These are phyloP conservation scores for Colletotrichum sp. DNA, from an alignment of 2,329 filamentous ascomycete species.

Conservation along the genomic window DNA sequence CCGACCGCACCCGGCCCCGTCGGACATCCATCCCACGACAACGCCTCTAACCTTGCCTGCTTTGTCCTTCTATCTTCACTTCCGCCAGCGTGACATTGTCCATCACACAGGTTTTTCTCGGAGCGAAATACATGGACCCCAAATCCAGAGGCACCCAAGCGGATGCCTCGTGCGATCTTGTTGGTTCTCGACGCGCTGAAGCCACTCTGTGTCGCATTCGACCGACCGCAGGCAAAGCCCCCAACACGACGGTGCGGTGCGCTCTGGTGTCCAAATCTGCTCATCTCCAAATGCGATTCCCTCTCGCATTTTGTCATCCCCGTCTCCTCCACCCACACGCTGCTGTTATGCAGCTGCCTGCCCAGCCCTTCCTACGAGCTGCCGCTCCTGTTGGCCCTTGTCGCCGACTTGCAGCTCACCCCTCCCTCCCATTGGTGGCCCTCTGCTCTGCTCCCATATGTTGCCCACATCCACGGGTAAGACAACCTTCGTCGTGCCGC, in stretches of 20 bases:
- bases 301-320: not conserved
- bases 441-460: not conserved
- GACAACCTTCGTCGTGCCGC: slow-evolving; percentile 16
- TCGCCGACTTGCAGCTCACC: not conserved
- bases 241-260: not conserved
- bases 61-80: not conserved
- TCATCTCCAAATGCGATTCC: not conserved
- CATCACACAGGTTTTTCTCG: not conserved
- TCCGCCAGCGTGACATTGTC: not conserved
- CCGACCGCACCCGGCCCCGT: not conserved
- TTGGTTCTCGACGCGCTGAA: not conserved
- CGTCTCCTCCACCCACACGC: not conserved
- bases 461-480: not conserved
- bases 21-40: not conserved
- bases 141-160: not conserved
- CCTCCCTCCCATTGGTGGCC: slow-evolving; percentile 3
- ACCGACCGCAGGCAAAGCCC: not conserved
- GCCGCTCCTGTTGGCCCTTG: slow-evolving; percentile 10
- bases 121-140: not conserved
- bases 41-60: not conserved
- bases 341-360: slow-evolving; percentile 3
- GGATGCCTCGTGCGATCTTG: not conserved
- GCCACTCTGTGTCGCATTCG: not conserved
- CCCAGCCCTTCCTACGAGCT: not conserved
- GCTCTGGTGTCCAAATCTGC: not conserved